Evolutionary conservation across 768 basidiomycete genomes (phyloP), one percentile per base, ranked within the genome.

Genomic region (Kwoniella sp.): DNA sequence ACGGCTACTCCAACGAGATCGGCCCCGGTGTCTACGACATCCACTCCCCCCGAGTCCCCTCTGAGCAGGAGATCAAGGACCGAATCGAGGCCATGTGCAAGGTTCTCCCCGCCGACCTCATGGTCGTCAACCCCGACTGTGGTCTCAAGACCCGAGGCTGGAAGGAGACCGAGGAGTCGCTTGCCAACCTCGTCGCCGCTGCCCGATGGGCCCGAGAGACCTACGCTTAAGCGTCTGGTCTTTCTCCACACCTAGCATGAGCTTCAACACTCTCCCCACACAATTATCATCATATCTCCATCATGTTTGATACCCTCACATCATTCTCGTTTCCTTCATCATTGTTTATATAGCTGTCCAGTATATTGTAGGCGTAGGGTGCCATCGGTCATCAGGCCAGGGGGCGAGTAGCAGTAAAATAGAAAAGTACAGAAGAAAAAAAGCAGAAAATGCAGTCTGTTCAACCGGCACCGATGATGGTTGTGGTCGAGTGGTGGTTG

Each of bases 81-180:
- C 88, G 92, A 68, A 80, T 98, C 73, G 82, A 82, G 76, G 76
- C 83, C 61, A 90, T 93, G 82, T 83, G 89, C 65, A 78, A 78
- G 46, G 86, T 87, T 70, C 83, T 96, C 60, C 85, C 88, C 53
- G 80, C 81, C 69, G 81, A 85, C 53, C 81, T 91, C 51, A 81
- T 89, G 75, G 87, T 88, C 75, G 80, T 98, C 77, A 96, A 96
- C 81, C 93, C 93, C 53, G 93, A 96, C 76, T 96, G 93, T 72
- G 95, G 93, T 78, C 80, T 98, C 67, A 98, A 98, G 83, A 98
- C 93, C 62, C 89, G 92, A 80, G 89, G 86, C 67, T 95, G 92
- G 92, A 87, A 87, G 77, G 92, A 98, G 81, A 96, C 92, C 37
- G 88, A 95, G 79, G 82, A 83, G 79, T 87, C 89, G 23, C 81